Evolutionary conservation across 805 yeast genomes (phyloP).

Genomic region (Ogataea pilisensis): DNA sequence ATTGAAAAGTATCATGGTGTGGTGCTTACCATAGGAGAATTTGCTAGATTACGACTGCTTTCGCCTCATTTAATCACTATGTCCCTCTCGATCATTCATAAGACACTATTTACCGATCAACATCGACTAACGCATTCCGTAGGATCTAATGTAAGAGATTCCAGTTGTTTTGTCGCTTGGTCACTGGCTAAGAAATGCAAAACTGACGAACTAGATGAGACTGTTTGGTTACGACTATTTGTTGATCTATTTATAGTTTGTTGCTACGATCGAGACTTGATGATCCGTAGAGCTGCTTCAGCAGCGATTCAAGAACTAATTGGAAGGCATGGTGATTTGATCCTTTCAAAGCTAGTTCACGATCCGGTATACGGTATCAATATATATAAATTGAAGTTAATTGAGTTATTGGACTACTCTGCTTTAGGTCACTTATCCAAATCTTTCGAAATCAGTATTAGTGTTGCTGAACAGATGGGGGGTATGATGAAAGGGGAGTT

Average conservation of each 20-base stretch:
- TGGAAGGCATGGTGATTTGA: slow-evolving; percentile 61
- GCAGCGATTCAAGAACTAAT: slow-evolving; percentile 85
- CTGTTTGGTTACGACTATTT: slow-evolving; percentile 20
- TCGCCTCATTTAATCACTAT: slow-evolving; percentile 21
- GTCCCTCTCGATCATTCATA: slow-evolving; percentile 37
- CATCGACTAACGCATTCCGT: slow-evolving; percentile 43
- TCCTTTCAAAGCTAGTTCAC: slow-evolving; percentile 26
- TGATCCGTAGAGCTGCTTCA: slow-evolving; percentile 73
- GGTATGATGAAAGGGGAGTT: slow-evolving; percentile 24
- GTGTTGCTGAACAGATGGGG: slow-evolving; percentile 10
- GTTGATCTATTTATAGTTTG: slow-evolving; percentile 45
- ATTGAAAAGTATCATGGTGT: slow-evolving; percentile 53
- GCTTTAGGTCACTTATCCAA: slow-evolving; percentile 39
- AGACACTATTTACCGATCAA: slow-evolving; percentile 56
- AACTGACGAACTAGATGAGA: slow-evolving; percentile 16
- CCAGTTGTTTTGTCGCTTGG: slow-evolving; percentile 86
- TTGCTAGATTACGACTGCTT: slow-evolving; percentile 21
- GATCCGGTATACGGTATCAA: slow-evolving; percentile 22
- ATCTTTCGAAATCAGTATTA: slow-evolving; percentile 31
- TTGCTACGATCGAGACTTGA: slow-evolving; percentile 69
- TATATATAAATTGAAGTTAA: slow-evolving; percentile 41
- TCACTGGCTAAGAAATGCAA: slow-evolving; percentile 47
- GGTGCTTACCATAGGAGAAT: slow-evolving; percentile 53
- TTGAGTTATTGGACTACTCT: slow-evolving; percentile 56
- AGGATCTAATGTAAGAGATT: slow-evolving; percentile 75